These are phyloP conservation scores for Dictyostelium firmibasis DNA, from an alignment of 78 protist genomes.

Conservation along the genomic window DNA sequence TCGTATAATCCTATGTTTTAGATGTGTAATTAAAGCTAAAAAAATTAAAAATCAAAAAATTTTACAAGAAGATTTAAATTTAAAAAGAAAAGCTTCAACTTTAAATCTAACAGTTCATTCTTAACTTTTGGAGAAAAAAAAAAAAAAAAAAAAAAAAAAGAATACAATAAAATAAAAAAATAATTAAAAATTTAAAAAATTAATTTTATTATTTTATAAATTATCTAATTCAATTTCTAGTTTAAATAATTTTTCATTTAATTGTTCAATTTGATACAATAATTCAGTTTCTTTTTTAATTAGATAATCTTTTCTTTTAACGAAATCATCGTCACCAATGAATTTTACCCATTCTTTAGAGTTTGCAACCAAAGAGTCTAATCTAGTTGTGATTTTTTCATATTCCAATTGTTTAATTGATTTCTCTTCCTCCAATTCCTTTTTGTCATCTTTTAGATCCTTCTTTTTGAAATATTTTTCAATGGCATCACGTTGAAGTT, in stretches of 20 bases:
- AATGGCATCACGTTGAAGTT: slow-evolving; percentile 27
- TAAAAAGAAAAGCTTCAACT: not conserved
- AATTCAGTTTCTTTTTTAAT: slow-evolving; percentile 36
- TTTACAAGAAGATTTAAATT: not conserved
- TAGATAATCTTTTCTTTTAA: slow-evolving; percentile 17
- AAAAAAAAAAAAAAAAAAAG: not conserved
- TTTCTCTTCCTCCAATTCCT: slow-evolving; percentile 62
- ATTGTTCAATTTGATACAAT: not conserved
- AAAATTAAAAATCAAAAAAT: not conserved
- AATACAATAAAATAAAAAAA: not conserved
- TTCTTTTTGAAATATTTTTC: slow-evolving; percentile 49
- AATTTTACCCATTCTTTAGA: slow-evolving; percentile 39
- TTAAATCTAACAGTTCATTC: not conserved
- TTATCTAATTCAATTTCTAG: slow-evolving; percentile 35
- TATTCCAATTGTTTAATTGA: not conserved
- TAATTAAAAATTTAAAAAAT: not conserved
- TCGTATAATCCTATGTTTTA: not conserved
- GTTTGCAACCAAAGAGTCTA: slow-evolving; percentile 52
- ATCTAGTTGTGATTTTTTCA: slow-evolving; percentile 13
- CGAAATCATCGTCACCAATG: slow-evolving; percentile 43
- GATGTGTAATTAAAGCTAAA: not conserved
- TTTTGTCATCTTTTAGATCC: slow-evolving; percentile 54
- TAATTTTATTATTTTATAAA: not conserved
- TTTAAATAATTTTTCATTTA: not conserved
- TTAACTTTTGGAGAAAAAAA: not conserved